A percentile compares a stretch with the other conserved stretches of the same genome.
phyloP scores from a whole-genome alignment of 2,329 filamentous ascomycete genomes.

The Emericellopsis atlantica region DNA sequence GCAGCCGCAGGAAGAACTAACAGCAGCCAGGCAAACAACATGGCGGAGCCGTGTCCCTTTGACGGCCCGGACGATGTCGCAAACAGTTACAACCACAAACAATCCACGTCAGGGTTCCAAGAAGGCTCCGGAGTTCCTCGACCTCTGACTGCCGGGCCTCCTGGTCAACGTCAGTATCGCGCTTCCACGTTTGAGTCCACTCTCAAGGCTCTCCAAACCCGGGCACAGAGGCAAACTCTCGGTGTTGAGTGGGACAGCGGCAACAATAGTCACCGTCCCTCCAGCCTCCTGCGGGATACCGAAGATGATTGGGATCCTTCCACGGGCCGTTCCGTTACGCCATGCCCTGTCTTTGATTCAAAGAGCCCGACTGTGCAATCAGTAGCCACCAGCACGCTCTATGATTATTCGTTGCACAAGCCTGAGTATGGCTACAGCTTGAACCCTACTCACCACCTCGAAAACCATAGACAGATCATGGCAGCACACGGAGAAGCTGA shows the following conservation, averaged over 20 bases:
- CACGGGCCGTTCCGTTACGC: no score
- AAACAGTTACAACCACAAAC: not conserved
- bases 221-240: conserved; percentile 9
- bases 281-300: not conserved
- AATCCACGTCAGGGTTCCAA: not conserved
- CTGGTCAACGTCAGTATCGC: conserved; percentile 36
- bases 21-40: no score
- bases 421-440: not conserved
- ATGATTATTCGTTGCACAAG: not conserved
- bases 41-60: no score
- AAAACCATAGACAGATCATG: no score
- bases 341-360: no score
- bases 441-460: no score
- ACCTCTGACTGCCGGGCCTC: conserved; percentile 41
- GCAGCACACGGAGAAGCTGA: no score
- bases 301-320: not conserved
- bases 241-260: not conserved
- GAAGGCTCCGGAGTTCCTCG: conserved; percentile 25
- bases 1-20: not conserved
- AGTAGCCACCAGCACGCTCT: not conserved
- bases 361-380: not conserved
- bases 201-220: conserved; percentile 18
- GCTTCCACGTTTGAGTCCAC: conserved; percentile 27
- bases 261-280: no score
- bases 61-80: no score